Conservation (phyloP, 2,329 filamentous ascomycete genomes). For the Hawksworthiomyces lignivorus region DNA sequence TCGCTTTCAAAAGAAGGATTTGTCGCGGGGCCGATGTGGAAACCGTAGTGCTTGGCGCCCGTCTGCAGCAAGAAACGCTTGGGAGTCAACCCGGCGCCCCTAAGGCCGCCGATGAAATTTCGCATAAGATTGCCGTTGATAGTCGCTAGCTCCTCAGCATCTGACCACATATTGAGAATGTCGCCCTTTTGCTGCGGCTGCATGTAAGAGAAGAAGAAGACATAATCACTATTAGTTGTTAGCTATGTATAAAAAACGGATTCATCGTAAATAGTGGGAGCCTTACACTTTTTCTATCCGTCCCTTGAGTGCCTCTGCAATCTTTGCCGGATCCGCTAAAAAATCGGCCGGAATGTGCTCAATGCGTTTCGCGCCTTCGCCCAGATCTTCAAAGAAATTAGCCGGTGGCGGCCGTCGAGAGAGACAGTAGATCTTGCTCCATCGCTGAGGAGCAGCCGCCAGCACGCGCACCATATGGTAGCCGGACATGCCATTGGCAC, state of each 20-base stretch:
- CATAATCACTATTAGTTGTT: conserved; percentile 22
- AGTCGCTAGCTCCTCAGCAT: conserved; percentile 40
- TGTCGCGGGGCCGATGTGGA: conserved; percentile 37
- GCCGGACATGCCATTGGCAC: conserved; percentile 6
- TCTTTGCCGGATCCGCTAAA: conserved; percentile 19
- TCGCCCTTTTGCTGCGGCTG: conserved; percentile 29
- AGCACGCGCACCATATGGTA: conserved; percentile 37
- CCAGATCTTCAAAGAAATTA: conserved; percentile 15
- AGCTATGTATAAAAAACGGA: too few relatives aligned
- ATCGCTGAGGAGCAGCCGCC: conserved; percentile 36
- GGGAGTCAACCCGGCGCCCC: conserved; percentile 21
- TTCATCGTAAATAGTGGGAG: neutral
- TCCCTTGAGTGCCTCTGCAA: conserved; percentile 14
- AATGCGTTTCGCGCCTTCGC: conserved; percentile 28
- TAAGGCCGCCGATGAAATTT: conserved; percentile 40
- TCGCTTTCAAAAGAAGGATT: conserved; percentile 38
- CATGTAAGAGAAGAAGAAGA: conserved; percentile 50
- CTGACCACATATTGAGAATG: conserved; percentile 34
- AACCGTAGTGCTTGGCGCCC: conserved; percentile 44
- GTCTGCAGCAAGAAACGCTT: conserved; percentile 42
- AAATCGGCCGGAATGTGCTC: conserved; percentile 33
- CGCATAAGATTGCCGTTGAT: conserved; percentile 36
- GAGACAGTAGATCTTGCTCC: conserved; percentile 44
- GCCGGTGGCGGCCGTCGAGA: conserved; percentile 36
- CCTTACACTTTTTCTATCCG: conserved; percentile 1